Percentiles rank a stretch among this genome's conserved stretches.
Evolutionary conservation across 108 stramenopile species (phyloP).

Genomic region (Skeletonema potamos): DNA sequence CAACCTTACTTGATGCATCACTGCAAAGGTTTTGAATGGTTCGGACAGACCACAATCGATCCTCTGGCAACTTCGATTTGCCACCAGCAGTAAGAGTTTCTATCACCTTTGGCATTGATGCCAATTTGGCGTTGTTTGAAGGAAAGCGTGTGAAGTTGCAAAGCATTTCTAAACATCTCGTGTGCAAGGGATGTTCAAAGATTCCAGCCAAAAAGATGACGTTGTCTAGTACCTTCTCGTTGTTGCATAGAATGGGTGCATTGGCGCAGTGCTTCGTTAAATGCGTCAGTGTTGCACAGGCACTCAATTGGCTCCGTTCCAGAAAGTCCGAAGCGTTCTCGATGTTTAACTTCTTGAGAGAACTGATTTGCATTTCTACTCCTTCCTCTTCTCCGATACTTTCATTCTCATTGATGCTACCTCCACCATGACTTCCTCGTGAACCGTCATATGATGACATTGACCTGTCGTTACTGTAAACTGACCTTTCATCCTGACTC

Average conservation of each 20-base stretch:
- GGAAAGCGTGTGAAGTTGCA: constrained; percentile 80
- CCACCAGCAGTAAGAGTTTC: constrained; percentile 51
- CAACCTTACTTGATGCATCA: constrained; percentile 59
- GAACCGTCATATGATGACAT: not conserved
- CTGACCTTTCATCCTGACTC: not conserved
- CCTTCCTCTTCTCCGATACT: constrained; percentile 37
- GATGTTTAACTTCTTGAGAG: constrained; percentile 50
- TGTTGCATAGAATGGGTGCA: constrained; percentile 47
- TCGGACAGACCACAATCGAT: constrained; percentile 75
- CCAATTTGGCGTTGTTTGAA: constrained; percentile 55
- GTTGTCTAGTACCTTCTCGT: constrained; percentile 43
- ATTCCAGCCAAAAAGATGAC: constrained; percentile 49
- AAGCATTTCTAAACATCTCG: constrained; percentile 84
- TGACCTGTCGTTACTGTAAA: not conserved
- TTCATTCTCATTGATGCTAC: constrained; percentile 7
- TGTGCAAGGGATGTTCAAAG: constrained; percentile 64
- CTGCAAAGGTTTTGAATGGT: constrained; percentile 78
- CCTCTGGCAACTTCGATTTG: constrained; percentile 46
- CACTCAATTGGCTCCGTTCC: constrained; percentile 60
- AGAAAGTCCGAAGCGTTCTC: constrained; percentile 45
- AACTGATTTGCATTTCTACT: constrained; percentile 42
- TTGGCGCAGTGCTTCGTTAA: constrained; percentile 78
- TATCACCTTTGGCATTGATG: constrained; percentile 50
- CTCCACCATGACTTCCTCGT: not conserved
- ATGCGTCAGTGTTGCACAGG: constrained; percentile 81